phyloP scores from a whole-genome alignment of 2,329 filamentous ascomycete genomes.

The Domatiomyces catenatus region DNA sequence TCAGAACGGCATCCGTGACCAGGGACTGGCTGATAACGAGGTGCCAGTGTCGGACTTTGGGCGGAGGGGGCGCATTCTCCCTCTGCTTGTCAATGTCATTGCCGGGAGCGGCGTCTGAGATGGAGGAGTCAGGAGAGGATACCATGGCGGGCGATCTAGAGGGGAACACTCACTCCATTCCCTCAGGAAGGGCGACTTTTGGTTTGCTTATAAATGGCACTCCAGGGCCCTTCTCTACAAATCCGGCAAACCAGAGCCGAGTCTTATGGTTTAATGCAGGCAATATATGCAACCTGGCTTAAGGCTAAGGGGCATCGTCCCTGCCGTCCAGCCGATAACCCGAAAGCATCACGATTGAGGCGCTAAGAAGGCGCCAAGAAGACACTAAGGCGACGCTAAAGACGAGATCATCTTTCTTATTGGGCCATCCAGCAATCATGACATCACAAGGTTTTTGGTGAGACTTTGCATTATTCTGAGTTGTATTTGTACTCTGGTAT shows the following conservation, averaged over 20 bases:
- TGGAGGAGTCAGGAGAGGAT: background rate
- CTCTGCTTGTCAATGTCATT: background rate
- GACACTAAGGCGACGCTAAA: background rate
- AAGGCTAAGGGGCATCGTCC: background rate
- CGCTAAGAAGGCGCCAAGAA: background rate
- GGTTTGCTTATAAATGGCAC: background rate
- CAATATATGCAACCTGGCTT: no score
- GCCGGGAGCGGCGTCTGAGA: background rate
- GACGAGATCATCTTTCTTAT: background rate
- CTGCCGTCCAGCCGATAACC: background rate
- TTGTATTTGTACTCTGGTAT: background rate
- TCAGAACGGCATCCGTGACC: slow-evolving; percentile 16
- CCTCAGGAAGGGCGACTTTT: no score
- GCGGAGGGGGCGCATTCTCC: background rate
- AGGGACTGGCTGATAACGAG: slow-evolving; percentile 10
- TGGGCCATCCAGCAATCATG: background rate
- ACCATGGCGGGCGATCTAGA: background rate
- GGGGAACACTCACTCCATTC: background rate
- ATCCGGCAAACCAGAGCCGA: no score
- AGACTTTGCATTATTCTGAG: background rate
- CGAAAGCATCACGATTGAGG: background rate
- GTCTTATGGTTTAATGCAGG: no score
- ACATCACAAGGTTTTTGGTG: background rate
- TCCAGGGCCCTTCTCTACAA: background rate
- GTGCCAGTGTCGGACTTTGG: slow-evolving; percentile 12